phyloP scores from a whole-genome alignment of 805 yeast species.

The Vanderwaltozyma polyspora region DNA sequence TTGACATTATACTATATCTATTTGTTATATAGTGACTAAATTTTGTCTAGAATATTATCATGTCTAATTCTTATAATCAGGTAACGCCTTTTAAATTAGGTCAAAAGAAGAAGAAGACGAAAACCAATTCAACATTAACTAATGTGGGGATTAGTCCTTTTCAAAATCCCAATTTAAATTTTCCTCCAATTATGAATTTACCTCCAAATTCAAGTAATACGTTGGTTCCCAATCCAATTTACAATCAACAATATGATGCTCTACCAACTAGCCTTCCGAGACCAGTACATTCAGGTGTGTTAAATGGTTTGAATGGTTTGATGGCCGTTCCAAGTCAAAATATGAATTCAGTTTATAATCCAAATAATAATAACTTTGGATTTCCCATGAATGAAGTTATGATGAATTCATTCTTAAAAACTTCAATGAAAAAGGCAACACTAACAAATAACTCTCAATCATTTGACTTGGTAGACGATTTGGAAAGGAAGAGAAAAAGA shows the following conservation, averaged over 20 bases:
- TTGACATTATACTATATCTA: no score
- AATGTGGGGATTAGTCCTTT: background rate
- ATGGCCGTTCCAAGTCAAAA: no score
- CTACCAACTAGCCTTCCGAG: background rate
- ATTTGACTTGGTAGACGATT: constrained; percentile 9
- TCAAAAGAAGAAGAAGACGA: constrained; percentile 2
- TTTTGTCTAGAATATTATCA: no score
- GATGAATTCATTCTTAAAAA: constrained; percentile 1
- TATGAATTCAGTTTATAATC: background rate
- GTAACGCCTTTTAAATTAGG: constrained; percentile 20
- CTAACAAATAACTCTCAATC: background rate
- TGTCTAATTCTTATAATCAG: constrained; percentile 12
- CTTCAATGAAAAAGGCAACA: background rate
- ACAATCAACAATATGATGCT: background rate
- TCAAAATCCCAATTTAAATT: background rate
- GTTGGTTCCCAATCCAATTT: background rate
- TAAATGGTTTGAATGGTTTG: background rate
- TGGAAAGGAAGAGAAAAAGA: constrained; percentile 24
- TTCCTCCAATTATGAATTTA: constrained; percentile 1
- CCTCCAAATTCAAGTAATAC: background rate
- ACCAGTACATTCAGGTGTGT: background rate
- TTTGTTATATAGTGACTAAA: no score
- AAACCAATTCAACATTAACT: background rate
- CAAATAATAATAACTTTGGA: no score
- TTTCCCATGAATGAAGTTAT: constrained; percentile 8